These are phyloP conservation scores for Adansonia rubrostipa DNA, from an alignment of 441 rosid genomes.

Conservation along the genomic window DNA sequence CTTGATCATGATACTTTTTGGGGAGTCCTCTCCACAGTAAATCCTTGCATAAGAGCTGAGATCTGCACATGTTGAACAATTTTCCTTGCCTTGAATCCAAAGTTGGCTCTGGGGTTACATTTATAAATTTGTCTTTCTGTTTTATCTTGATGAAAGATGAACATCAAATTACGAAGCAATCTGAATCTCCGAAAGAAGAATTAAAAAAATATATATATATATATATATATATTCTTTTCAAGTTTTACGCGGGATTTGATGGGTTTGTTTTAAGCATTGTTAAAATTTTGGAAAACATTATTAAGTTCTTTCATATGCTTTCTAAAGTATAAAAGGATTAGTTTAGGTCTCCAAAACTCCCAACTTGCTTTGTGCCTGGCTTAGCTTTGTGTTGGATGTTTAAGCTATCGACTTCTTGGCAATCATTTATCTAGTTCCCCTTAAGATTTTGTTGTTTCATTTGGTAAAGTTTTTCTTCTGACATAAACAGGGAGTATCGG, in stretches of 20 bases:
- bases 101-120: neutral
- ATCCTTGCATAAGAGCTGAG: neutral
- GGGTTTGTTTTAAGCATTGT: neutral
- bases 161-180: neutral
- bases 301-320: neutral
- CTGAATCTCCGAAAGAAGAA: neutral
- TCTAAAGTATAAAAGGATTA: neutral
- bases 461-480: constrained; percentile 14
- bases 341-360: neutral
- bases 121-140: neutral
- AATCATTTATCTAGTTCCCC: neutral
- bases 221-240: neutral
- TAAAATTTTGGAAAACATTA: constrained; percentile 5
- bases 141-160: neutral
- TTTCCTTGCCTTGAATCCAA: neutral
- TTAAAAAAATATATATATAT: too few species aligned
- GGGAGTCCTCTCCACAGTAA: neutral
- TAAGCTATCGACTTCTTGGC: neutral
- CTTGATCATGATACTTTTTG: neutral
- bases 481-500: constrained; percentile 63
- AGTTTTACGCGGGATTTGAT: neutral
- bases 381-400: neutral
- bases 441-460: constrained; percentile 20
- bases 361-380: too few species aligned
- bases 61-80: neutral